phyloP scores from a whole-genome alignment of 2,329 filamentous ascomycete genomes.

The Aspergillus transmontanensis region DNA sequence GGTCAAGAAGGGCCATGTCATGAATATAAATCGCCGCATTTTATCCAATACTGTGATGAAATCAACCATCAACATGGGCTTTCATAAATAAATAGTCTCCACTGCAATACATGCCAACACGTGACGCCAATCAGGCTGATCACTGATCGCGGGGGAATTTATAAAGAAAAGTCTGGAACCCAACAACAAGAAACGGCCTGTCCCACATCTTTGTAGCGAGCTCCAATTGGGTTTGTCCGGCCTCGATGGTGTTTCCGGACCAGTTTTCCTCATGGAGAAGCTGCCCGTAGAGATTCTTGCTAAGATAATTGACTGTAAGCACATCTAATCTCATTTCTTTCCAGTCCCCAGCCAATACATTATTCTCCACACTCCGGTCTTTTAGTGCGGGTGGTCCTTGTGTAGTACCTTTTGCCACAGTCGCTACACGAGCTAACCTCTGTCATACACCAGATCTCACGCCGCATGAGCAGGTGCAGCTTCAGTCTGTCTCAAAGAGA shows the following conservation, averaged over 20 bases:
- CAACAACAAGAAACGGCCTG: conserved; percentile 1
- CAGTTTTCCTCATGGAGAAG: conserved; percentile 48
- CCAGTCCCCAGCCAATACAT: neutral
- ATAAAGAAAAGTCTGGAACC: conserved; percentile 7
- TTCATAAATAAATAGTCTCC: neutral
- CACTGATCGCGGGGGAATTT: conserved; percentile 17
- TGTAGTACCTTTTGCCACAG: conserved; percentile 15
- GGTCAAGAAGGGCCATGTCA: neutral
- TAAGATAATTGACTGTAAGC: conserved; percentile 64
- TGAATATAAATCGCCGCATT: neutral
- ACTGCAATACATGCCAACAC: conserved; percentile 7
- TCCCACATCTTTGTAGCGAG: conserved; percentile 7
- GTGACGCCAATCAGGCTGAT: conserved; percentile 19
- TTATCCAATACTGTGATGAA: neutral
- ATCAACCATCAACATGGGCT: neutral
- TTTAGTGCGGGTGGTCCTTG: conserved; percentile 20
- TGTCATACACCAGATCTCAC: conserved; percentile 58
- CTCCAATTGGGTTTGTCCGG: conserved; percentile 19
- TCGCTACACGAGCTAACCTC: conserved; percentile 22
- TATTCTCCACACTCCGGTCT: conserved; percentile 11
- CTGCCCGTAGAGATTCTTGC: conserved; percentile 67
- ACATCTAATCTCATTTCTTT: conserved; percentile 15
- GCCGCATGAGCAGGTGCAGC: conserved; percentile 63
- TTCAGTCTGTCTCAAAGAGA: conserved; percentile 70
- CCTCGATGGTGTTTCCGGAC: conserved; percentile 29